Evolutionary conservation across 2,329 filamentous ascomycete genomes (phyloP).

Genomic region (Neoarthrinium moseri): DNA sequence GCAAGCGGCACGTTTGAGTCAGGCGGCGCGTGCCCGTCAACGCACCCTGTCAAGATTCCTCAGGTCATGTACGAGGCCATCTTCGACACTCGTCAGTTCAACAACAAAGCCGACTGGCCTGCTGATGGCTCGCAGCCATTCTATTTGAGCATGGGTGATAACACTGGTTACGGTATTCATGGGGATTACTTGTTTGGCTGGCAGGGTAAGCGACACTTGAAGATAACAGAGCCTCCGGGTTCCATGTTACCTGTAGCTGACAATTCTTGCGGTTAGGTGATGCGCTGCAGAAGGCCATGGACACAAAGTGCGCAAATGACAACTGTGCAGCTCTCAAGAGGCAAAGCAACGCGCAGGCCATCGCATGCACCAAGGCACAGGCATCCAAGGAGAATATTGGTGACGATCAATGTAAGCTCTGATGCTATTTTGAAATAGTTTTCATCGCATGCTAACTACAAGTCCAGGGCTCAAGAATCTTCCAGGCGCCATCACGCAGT

Average conservation of each 20-base stretch:
- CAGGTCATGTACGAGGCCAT: slow-evolving; percentile 63
- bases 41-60: slow-evolving; percentile 52
- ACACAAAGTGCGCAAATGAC: slow-evolving; percentile 31
- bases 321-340: slow-evolving; percentile 27
- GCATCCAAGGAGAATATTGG: slow-evolving; percentile 1
- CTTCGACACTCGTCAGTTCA: slow-evolving; percentile 38
- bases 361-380: slow-evolving; percentile 24
- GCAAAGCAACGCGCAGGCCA: slow-evolving; percentile 27
- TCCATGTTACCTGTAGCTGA: no score
- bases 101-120: slow-evolving; percentile 25
- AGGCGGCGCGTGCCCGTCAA: slow-evolving; percentile 44
- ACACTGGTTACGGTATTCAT: slow-evolving; percentile 35
- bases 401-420: slow-evolving; percentile 3
- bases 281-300: slow-evolving; percentile 33
- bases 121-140: slow-evolving; percentile 30
- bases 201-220: slow-evolving; percentile 18
- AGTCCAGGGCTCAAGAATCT: no score
- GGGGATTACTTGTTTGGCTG: slow-evolving; percentile 39
- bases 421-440: no score
- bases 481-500: no score
- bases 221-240: no score
- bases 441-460: no score
- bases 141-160: slow-evolving; percentile 26
- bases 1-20: slow-evolving; percentile 28
- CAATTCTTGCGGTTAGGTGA: slow-evolving; percentile 20